Percentiles rank a stretch among this genome's conserved stretches.
Evolutionary conservation across 2,329 filamentous ascomycete genomes (phyloP).

Genomic region (Fusarium sp.): DNA sequence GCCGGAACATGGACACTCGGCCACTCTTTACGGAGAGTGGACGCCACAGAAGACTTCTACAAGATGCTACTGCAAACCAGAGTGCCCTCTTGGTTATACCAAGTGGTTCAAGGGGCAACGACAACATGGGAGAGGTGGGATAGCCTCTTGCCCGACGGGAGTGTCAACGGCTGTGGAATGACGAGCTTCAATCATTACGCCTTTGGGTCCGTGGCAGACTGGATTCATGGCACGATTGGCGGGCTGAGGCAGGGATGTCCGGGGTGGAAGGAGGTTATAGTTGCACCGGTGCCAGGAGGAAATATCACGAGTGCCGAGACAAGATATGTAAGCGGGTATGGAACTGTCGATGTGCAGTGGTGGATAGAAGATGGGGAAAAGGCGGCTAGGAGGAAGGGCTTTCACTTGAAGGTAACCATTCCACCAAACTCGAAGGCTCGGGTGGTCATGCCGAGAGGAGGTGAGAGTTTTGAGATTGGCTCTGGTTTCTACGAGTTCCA

Average conservation of each 20-base stretch:
- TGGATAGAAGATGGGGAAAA: background rate
- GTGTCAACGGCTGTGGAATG: slow-evolving; percentile 59
- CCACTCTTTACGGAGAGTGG: slow-evolving; percentile 23
- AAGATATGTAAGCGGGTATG: background rate
- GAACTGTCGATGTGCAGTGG: background rate
- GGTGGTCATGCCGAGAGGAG: background rate
- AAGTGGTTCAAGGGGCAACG: slow-evolving; percentile 59
- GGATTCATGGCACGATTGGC: slow-evolving; percentile 59
- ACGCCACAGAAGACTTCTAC: slow-evolving; percentile 54
- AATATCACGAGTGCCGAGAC: background rate
- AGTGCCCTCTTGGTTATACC: slow-evolving; percentile 62
- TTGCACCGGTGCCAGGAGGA: slow-evolving; percentile 52
- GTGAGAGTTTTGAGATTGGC: background rate
- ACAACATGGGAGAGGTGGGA: slow-evolving; percentile 67
- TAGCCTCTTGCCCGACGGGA: slow-evolving; percentile 49
- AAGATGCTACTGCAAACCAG: slow-evolving; percentile 60
- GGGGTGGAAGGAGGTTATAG: slow-evolving; percentile 53
- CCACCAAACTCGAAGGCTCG: background rate
- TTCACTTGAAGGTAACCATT: background rate
- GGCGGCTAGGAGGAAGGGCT: background rate
- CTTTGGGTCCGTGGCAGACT: slow-evolving; percentile 60
- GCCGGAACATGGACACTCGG: slow-evolving; percentile 16
- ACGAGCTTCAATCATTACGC: slow-evolving; percentile 47
- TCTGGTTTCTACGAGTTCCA: background rate
- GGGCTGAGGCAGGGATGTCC: slow-evolving; percentile 51